Evolutionary conservation across 2,329 filamentous ascomycete species (phyloP), one percentile per base, ranked within the genome.

Genomic region (Cercospora berteroae): DNA sequence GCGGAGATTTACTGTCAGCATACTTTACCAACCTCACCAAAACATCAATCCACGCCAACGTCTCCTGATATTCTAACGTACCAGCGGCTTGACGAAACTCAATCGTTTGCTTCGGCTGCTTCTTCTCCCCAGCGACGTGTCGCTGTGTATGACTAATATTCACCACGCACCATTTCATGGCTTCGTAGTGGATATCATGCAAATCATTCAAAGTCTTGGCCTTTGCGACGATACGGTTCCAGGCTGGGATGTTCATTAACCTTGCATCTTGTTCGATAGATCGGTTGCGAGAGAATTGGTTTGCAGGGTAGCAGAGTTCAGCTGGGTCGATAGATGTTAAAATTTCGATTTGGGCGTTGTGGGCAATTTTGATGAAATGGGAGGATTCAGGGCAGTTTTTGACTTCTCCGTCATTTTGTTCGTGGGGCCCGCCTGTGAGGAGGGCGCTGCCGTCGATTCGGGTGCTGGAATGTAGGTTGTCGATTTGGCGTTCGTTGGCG

Each of bases 401-500:
- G 9, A 9, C 25, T 5, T n/a, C 13, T 9, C 5, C 8, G 39
- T 12, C 16, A 9, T 27, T 44, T 9, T 33, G 25, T 4, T 33
- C 7, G 23, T 8, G 23, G 33, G 33, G 33, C 0, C 33, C 33
- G 8, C 48, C 29, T 16, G 25, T 52, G n/a, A 52, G 36, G 1
- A 71, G 44, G 4, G 55, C 64, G 58, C 64, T 64, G 29, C 67
- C 69, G 23, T 44, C 65, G 31, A 73, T 70, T 10, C 72, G 67
- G 4, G 67, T 63, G 23, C 48, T 62, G 16, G 74, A 64, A 50
- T 78, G 76, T 2, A 79, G 33, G 3, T 44, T 64, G 12, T 76
- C 70, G 5, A 79, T 64, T 7, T 72, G 71, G 10, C 61, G 63
- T 62, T 79, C 77, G 63, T 77, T 76, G 0, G 74, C 75, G 44